Base-by-base conservation (phyloP, 2,329 filamentous ascomycete species). In the Alternaria atra region DNA sequence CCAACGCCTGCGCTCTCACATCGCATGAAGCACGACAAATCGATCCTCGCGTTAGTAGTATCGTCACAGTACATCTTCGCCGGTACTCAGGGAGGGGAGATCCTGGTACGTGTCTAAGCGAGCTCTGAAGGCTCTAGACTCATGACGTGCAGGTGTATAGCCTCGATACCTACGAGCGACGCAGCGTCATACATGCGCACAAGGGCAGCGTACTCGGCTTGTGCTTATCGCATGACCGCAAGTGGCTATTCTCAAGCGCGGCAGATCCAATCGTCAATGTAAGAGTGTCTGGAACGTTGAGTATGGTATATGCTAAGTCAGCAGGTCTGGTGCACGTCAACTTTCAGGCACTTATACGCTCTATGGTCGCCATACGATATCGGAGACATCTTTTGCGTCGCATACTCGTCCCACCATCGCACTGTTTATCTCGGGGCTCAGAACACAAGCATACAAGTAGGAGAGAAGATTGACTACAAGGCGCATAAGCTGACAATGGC, bases 341-440 rank as follows among this genome's bases (percentile, higher is more conserved):
- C 88, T 6, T 89, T 97, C 77, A 86, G 86, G 57, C 89, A 91
- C 29, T 84, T 95, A 1, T 95, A 94, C 81, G 93, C 95, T 65
- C 91, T 98, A 63, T 97, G 97, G 82, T 96, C 93, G 64, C 90
- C 90, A 50, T 94, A 97, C 79, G 95, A 98, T 71, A 91, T 97
- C 40, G 95, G 95, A 61, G 95, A 99, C 80, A 89, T 99, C 60
- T 98, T 98, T 77, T 97, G 93, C 69, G 90, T 97, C n/a, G 91
- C 90, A 1, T 97, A 97, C 78, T 97, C 93, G 4, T 82, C 88
- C 6, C 86, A 89, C 67, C 84, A 92, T 71, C 87, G 94, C 68
- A 97, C 91, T 0, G 86, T 97, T 4, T 98, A 97, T 77, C 87
- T 97, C 43, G 95, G 95, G 58, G 92, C 93, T 0, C 95, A 98